Evolutionary conservation across 1,139 yeast genomes (phyloP), one percentile per base, ranked within the genome.

Genomic region (Suhomyces chickasaworum): DNA sequence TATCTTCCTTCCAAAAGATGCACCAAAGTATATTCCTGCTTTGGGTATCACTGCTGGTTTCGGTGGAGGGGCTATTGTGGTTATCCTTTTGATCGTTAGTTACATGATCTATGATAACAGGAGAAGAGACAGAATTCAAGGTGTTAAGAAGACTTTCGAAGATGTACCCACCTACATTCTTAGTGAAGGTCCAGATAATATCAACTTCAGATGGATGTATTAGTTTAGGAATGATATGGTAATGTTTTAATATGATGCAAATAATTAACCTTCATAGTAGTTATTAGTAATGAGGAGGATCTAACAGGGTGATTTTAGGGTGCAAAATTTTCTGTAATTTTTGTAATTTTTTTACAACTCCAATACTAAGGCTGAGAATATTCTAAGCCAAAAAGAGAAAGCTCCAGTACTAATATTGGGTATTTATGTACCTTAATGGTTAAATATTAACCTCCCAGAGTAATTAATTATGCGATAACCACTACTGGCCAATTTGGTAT

Each of bases 141-240:
- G 78, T 7, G 77, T 74, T 32, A 58, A 60, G 18, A 61, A 66
- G 56, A 70, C 75, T 6, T 72, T 61, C 49, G 61, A 59, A 44
- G 80, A 75, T 49, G 75, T 75, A 15, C 75, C 80, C 2, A 75
- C 80, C 2, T 64, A 66, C 22, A 68, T 64, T 37, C 63, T 75
- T 47, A 63, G 70, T 10, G 78, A 73, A 25, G 80, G 80, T 2
- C 78, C 79, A 3, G 53, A 57, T 23, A 71, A 71, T 51, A 78
- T 78, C n/a, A 68, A 60, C 49, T 75, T 67, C 55, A 63, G 80
- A 58, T 75, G 80, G 80, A 73, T 75, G 76, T 67, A 68, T 47
- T 75, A 56, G 16, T 4, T 12, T 7, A 35, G 29, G 12, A 35
- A 33, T 20, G 10, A 6, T 27, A 8, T n/a, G 29, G 7, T 32